Evolutionary conservation across 768 basidiomycete species (phyloP).

Genomic region (Hygrophoropsis aurantiaca): DNA sequence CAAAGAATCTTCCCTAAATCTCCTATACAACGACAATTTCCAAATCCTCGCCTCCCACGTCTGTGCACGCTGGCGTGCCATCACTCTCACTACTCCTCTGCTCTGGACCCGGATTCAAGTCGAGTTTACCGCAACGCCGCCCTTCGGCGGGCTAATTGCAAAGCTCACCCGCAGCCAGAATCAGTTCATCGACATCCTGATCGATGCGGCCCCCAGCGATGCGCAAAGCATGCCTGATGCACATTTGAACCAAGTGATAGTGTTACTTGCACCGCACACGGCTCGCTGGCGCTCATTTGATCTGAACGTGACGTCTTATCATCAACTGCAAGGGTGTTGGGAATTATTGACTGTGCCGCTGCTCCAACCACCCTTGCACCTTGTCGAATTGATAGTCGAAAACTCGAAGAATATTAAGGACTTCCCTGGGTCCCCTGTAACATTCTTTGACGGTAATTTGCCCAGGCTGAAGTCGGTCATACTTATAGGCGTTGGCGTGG

Average conservation of each 20-base stretch:
- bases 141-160: constrained; percentile 41
- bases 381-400: constrained; percentile 41
- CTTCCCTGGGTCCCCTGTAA: constrained; percentile 29
- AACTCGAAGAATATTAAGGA: constrained; percentile 11
- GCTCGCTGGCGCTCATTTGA: constrained; percentile 53
- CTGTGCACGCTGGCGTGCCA: constrained; percentile 57
- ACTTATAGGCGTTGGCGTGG: constrained; percentile 70
- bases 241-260: constrained; percentile 25
- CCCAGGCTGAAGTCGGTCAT: constrained; percentile 50
- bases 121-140: constrained; percentile 27
- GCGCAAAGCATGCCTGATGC: constrained; percentile 15
- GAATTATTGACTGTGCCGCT: constrained; percentile 35
- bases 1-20: constrained; percentile 3
- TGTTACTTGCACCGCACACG: constrained; percentile 49
- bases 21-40: constrained; percentile 27
- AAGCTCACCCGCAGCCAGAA: constrained; percentile 56
- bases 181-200: constrained; percentile 24
- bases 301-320: constrained; percentile 45
- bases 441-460: constrained; percentile 50
- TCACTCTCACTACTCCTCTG: constrained; percentile 50
- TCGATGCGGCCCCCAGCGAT: constrained; percentile 10
- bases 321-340: constrained; percentile 41
- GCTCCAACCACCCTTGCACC: constrained; percentile 48
- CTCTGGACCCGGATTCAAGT: constrained; percentile 52
- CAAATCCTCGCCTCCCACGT: constrained; percentile 61